Evolutionary conservation across 805 yeast species (phyloP).

Genomic region (Candida piceae): DNA sequence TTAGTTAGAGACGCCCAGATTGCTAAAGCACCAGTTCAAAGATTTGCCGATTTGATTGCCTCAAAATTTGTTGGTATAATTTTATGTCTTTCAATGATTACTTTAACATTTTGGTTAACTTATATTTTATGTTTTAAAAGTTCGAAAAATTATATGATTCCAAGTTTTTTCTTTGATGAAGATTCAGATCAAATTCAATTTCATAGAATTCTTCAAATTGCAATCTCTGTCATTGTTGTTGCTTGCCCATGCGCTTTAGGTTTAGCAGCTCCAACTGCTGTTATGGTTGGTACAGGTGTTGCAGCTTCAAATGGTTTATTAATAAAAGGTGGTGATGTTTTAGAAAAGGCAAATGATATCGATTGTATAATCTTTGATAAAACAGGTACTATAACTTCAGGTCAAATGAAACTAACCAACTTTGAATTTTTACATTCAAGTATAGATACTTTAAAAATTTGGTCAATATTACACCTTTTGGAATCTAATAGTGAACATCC

Average conservation of each 20-base stretch:
- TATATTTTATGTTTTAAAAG: slow-evolving; percentile 27
- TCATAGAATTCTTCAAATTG: slow-evolving; percentile 49
- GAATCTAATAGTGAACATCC: slow-evolving; percentile 86
- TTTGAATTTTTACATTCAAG: slow-evolving; percentile 14
- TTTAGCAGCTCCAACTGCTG: slow-evolving; percentile 93
- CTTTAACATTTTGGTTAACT: slow-evolving; percentile 62
- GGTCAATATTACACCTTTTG: slow-evolving; percentile 52
- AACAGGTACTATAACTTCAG: slow-evolving; percentile 92
- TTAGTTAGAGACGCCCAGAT: slow-evolving; percentile 88
- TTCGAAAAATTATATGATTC: too few species aligned
- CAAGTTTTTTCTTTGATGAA: slow-evolving; percentile 24
- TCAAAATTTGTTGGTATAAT: slow-evolving; percentile 81
- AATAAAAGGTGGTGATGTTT: slow-evolving; percentile 87
- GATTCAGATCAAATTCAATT: slow-evolving; percentile 16
- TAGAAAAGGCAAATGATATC: slow-evolving; percentile 66
- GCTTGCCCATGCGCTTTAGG: slow-evolving; percentile 92
- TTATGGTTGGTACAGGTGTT: slow-evolving; percentile 98
- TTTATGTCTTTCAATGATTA: slow-evolving; percentile 51
- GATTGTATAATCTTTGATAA: slow-evolving; percentile 80
- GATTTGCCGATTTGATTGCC: slow-evolving; percentile 80
- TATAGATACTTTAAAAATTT: slow-evolving; percentile 27
- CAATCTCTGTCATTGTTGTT: slow-evolving; percentile 90
- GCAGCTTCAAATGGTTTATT: slow-evolving; percentile 88
- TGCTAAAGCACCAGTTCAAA: slow-evolving; percentile 83
- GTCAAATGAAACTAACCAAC: slow-evolving; percentile 52